These are phyloP conservation scores for Nicotiana undulata DNA, from an alignment of 257 asterid species.

Conservation along the genomic window DNA sequence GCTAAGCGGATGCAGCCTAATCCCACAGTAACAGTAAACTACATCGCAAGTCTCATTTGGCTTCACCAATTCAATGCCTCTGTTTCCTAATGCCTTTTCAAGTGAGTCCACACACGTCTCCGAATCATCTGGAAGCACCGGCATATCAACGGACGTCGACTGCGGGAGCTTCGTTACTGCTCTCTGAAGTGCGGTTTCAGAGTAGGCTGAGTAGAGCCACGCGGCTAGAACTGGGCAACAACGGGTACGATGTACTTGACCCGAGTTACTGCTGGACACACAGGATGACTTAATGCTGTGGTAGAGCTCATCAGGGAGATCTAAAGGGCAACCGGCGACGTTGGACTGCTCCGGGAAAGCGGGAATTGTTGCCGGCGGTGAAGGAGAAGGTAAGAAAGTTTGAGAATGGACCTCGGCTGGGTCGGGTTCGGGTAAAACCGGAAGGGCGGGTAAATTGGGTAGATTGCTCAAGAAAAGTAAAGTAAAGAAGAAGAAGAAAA, in stretches of 20 bases:
- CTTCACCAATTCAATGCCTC: slow-evolving; percentile 40
- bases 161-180: slow-evolving; percentile 21
- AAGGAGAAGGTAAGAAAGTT: slow-evolving; percentile 30
- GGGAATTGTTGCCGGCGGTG: slow-evolving; percentile 76
- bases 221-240: slow-evolving; percentile 94
- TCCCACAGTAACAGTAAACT: slow-evolving; percentile 80
- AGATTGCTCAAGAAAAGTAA: slow-evolving; percentile 22
- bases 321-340: slow-evolving; percentile 57
- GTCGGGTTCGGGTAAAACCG: slow-evolving; percentile 55
- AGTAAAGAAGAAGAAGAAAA: slow-evolving; percentile 22
- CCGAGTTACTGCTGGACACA: slow-evolving; percentile 31
- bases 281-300: slow-evolving; percentile 60
- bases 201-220: slow-evolving; percentile 89
- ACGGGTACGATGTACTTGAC: slow-evolving; percentile 56
- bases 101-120: slow-evolving; percentile 75
- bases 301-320: slow-evolving; percentile 73
- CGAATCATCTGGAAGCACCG: slow-evolving; percentile 83
- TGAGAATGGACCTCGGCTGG: slow-evolving; percentile 48
- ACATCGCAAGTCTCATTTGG: slow-evolving; percentile 80
- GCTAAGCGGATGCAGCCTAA: slow-evolving; percentile 65
- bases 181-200: slow-evolving; percentile 52
- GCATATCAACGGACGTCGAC: slow-evolving; percentile 59
- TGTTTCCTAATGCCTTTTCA: slow-evolving; percentile 58
- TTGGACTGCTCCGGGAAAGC: slow-evolving; percentile 93
- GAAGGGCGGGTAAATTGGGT: slow-evolving; percentile 28